Conservation (phyloP, 176 grass and related monocot genomes). For the Neostapfia colusana region DNA sequence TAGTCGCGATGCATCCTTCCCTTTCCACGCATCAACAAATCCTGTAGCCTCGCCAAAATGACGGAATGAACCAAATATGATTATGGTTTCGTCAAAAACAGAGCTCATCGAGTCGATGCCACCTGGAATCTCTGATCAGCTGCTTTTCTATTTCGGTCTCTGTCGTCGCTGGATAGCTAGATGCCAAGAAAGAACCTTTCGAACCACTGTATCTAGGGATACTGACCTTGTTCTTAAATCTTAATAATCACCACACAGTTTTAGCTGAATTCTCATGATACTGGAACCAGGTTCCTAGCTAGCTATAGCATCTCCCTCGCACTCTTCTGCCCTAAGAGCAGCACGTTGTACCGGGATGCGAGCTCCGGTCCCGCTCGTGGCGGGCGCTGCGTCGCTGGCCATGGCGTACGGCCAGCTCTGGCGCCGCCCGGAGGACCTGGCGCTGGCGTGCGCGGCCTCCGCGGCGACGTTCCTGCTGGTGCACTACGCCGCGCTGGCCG, state of each 20-base stretch:
- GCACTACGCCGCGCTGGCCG: constrained; percentile 11
- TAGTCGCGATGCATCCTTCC: neutral
- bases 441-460: constrained; percentile 12
- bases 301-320: neutral
- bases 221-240: neutral
- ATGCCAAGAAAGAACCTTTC: constrained; percentile 33
- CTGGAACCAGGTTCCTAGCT: neutral
- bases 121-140: neutral
- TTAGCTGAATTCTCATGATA: neutral
- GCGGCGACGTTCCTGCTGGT: constrained; percentile 24
- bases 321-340: neutral
- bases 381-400: neutral
- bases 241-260: neutral
- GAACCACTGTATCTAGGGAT: constrained; percentile 6
- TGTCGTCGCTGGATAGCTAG: constrained; percentile 19
- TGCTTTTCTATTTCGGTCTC: neutral
- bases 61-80: neutral
- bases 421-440: constrained; percentile 26
- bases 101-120: neutral
- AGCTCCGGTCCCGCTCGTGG: neutral
- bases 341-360: neutral
- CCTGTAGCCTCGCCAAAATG: neutral
- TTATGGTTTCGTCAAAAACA: neutral
- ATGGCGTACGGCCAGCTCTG: constrained; percentile 25
- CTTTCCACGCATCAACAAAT: neutral